A percentile compares a stretch with the other conserved stretches of the same genome.
Conservation (phyloP, 1,139 yeast genomes). For the Yamadazyma spencermartinsiae region DNA sequence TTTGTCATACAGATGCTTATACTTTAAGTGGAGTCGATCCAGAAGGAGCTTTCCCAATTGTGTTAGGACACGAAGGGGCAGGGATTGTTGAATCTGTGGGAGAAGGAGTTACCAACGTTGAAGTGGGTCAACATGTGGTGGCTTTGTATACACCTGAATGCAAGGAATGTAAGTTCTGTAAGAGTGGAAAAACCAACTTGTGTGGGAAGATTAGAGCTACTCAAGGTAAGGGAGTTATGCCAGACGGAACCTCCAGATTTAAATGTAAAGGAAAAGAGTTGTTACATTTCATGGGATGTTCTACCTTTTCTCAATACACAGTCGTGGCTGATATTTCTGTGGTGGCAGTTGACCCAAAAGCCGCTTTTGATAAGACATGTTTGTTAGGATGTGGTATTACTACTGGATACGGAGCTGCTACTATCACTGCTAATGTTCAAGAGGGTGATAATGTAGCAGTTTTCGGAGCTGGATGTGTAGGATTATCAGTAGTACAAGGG, state of each 20-base stretch:
- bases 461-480: conserved; percentile 97
- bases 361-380: conserved; percentile 85
- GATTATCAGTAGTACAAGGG: conserved; percentile 94
- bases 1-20: conserved; percentile 98
- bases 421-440: conserved; percentile 88
- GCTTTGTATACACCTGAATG: conserved; percentile 97
- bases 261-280: conserved; percentile 78
- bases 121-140: conserved; percentile 85
- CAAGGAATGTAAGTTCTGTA: conserved; percentile 91
- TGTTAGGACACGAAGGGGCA: conserved; percentile 97
- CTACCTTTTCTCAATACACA: conserved; percentile 94
- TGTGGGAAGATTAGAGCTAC: conserved; percentile 84
- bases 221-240: conserved; percentile 42
- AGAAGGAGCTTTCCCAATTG: conserved; percentile 91
- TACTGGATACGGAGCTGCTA: conserved; percentile 97
- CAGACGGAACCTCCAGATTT: conserved; percentile 93
- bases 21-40: conserved; percentile 94
- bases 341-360: conserved; percentile 83
- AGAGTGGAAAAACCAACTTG: conserved; percentile 91
- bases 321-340: conserved; percentile 98
- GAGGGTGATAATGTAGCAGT: conserved; percentile 94
- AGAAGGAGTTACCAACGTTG: conserved; percentile 86
- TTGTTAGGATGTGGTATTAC: conserved; percentile 97
- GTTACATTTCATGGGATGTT: conserved; percentile 95
- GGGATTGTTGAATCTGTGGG: conserved; percentile 93